Conservation (phyloP, 2,329 filamentous ascomycete species). For the Aaosphaeria pasadenensis region DNA sequence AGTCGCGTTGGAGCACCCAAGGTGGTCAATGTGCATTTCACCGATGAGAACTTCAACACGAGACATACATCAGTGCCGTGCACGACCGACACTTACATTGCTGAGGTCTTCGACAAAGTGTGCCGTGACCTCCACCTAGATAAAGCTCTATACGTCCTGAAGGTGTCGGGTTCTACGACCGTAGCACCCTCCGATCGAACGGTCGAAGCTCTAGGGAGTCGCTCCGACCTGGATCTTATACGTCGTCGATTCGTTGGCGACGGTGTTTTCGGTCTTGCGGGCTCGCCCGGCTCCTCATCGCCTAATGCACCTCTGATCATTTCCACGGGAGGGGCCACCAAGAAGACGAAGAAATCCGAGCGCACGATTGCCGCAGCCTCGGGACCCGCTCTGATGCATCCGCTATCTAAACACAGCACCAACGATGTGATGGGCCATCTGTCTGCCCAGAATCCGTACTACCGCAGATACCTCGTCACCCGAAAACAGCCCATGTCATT, state of each 20-base stretch:
- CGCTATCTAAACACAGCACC: slow-evolving; percentile 54
- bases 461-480: slow-evolving; percentile 77
- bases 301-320: slow-evolving; percentile 65
- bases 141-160: slow-evolving; percentile 75
- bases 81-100: slow-evolving; percentile 79
- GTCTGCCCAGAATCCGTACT: slow-evolving; percentile 39
- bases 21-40: slow-evolving; percentile 69
- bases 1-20: slow-evolving; percentile 67
- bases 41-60: slow-evolving; percentile 65
- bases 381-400: slow-evolving; percentile 54
- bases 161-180: slow-evolving; percentile 70
- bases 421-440: slow-evolving; percentile 40
- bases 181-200: slow-evolving; percentile 75
- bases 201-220: slow-evolving; percentile 73
- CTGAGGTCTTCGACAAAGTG: slow-evolving; percentile 74
- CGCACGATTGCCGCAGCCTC: slow-evolving; percentile 47
- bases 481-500: slow-evolving; percentile 81
- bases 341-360: slow-evolving; percentile 54
- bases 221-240: slow-evolving; percentile 71
- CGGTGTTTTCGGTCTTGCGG: slow-evolving; percentile 64
- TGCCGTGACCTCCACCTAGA: slow-evolving; percentile 76
- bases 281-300: slow-evolving; percentile 67
- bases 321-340: slow-evolving; percentile 47
- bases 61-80: slow-evolving; percentile 72
- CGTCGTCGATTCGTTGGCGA: slow-evolving; percentile 74